Conservation (phyloP, 2,329 filamentous ascomycete species). For the Sporothrix humicola region DNA sequence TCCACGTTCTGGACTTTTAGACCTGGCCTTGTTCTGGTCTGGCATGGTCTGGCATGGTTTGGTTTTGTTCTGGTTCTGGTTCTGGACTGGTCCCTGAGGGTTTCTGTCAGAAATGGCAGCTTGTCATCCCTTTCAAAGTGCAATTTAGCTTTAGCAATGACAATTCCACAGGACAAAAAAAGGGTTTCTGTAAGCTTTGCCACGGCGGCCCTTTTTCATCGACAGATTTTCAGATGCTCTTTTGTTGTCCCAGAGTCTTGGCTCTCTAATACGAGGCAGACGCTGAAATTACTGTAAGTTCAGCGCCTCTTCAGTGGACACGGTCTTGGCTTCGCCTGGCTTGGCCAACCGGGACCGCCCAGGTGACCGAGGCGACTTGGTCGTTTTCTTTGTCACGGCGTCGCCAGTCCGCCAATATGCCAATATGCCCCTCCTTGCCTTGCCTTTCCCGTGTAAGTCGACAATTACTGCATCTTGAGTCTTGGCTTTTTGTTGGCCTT, state of each 20-base stretch:
- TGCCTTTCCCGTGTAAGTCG: not conserved
- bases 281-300: too few relatives aligned
- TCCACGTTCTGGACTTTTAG: conserved; percentile 2
- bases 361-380: not conserved
- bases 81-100: too few relatives aligned
- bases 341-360: not conserved
- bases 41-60: not conserved
- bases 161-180: not conserved
- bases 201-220: not conserved
- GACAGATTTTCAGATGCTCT: not conserved
- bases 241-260: not conserved
- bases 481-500: not conserved
- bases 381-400: not conserved
- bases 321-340: not conserved
- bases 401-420: not conserved
- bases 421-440: not conserved
- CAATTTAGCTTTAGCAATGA: not conserved
- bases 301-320: too few relatives aligned
- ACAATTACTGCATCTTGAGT: too few relatives aligned
- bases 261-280: not conserved
- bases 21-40: not conserved
- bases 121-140: not conserved
- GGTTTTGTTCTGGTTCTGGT: too few relatives aligned
- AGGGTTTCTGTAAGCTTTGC: not conserved
- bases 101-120: too few relatives aligned